phyloP scores from a whole-genome alignment of 2,329 filamentous ascomycete species.

The Neopestalotiopsis sp. region DNA sequence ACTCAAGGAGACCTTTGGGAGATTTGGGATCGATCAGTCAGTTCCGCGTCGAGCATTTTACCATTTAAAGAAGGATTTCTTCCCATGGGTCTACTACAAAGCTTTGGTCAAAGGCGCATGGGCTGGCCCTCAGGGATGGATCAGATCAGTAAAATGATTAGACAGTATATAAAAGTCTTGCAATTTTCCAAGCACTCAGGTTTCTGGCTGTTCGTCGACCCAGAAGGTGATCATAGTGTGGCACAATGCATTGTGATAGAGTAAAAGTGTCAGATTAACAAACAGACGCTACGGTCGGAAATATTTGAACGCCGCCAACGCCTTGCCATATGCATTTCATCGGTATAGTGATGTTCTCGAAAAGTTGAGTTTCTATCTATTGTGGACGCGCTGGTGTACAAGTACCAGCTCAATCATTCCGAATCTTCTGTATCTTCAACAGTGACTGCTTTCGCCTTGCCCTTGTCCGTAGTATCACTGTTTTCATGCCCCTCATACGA shows the following conservation, averaged over 20 bases:
- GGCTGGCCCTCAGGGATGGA: constrained; percentile 25
- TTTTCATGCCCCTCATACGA: constrained; percentile 22
- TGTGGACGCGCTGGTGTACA: not conserved
- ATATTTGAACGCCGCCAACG: constrained; percentile 33
- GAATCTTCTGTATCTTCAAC: constrained; percentile 32
- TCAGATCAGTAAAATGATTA: not conserved
- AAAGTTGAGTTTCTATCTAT: constrained; percentile 6
- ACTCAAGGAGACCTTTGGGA: constrained; percentile 49
- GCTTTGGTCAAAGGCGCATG: constrained; percentile 31
- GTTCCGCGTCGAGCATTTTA: constrained; percentile 43
- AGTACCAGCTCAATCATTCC: constrained; percentile 11
- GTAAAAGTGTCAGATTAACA: not conserved
- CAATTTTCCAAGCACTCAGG: no score
- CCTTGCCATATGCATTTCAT: constrained; percentile 35
- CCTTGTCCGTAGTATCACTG: constrained; percentile 27
- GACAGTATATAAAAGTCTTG: no score
- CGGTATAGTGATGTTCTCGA: constrained; percentile 24
- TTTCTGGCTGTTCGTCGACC: no score
- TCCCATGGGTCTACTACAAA: constrained; percentile 38
- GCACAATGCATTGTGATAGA: no score
- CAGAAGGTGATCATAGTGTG: no score
- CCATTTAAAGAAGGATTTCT: constrained; percentile 51
- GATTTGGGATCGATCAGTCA: constrained; percentile 42
- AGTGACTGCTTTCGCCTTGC: constrained; percentile 35
- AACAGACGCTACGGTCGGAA: not conserved